phyloP scores from a whole-genome alignment of 108 stramenopile species.

The Skeletonema potamos region DNA sequence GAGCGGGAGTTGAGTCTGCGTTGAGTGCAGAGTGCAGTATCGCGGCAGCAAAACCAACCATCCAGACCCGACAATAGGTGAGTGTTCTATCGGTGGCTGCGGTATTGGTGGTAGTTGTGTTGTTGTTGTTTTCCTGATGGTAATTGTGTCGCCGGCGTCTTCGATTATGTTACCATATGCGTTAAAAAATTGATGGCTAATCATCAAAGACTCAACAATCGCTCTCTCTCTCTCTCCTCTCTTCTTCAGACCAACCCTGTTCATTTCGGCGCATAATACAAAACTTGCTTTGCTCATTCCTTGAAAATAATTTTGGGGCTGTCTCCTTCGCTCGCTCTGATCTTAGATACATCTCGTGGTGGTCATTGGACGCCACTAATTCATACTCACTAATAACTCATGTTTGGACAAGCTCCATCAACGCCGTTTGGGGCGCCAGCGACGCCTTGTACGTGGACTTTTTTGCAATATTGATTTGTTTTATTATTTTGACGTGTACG shows the following conservation, averaged over 20 bases:
- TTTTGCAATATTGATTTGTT: background rate
- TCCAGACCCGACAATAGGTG: too few relatives aligned
- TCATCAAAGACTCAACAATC: background rate
- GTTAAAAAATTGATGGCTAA: background rate
- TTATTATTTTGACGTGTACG: background rate
- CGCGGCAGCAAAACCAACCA: too few relatives aligned
- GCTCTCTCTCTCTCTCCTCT: background rate
- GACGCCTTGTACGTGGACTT: conserved; percentile 9
- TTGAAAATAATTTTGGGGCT: background rate
- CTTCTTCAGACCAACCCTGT: background rate
- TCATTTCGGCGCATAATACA: background rate
- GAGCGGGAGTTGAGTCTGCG: too few relatives aligned
- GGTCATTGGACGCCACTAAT: background rate
- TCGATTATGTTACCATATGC: background rate
- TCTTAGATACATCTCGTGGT: background rate
- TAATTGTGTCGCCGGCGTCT: background rate
- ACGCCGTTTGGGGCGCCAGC: conserved; percentile 34
- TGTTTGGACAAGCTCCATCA: conserved; percentile 22
- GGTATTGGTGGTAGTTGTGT: too few relatives aligned
- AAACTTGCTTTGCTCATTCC: background rate
- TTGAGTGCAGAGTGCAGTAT: too few relatives aligned
- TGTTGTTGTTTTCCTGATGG: too few relatives aligned
- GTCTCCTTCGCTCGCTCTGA: background rate
- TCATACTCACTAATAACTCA: background rate
- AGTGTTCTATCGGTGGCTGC: too few relatives aligned